A percentile compares a stretch with the other conserved stretches of the same genome.
Conservation (phyloP, 2,329 filamentous ascomycete species). For the Fusarium nisikadoi region DNA sequence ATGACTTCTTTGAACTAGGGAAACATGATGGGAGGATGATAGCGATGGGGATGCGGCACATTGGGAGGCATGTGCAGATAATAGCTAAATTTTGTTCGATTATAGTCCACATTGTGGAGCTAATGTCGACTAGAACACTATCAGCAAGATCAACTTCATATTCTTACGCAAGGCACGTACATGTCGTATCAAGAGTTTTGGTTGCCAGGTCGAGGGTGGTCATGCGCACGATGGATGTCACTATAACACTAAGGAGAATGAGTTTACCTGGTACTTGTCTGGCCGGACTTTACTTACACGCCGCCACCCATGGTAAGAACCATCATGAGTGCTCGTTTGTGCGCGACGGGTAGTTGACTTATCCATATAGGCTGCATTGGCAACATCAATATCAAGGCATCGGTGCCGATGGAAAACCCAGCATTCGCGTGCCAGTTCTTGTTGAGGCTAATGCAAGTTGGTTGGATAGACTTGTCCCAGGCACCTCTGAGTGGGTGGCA, state of each 20-base stretch:
- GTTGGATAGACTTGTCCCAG: constrained; percentile 56
- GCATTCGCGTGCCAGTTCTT: constrained; percentile 62
- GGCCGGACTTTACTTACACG: constrained; percentile 49
- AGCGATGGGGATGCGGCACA: constrained; percentile 53
- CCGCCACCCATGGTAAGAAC: constrained; percentile 57
- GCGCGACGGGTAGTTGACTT: constrained; percentile 54
- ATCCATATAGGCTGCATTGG: constrained; percentile 59
- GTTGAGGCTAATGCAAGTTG: constrained; percentile 58
- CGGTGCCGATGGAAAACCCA: constrained; percentile 58
- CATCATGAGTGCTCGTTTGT: constrained; percentile 55
- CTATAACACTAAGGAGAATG: constrained; percentile 46
- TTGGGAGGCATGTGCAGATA: constrained; percentile 53
- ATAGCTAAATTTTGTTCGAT: constrained; percentile 54
- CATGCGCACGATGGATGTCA: constrained; percentile 56
- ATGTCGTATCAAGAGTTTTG: constrained; percentile 51
- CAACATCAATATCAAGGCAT: constrained; percentile 58
- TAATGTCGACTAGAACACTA: constrained; percentile 46
- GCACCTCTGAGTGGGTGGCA: constrained; percentile 59
- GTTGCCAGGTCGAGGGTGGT: constrained; percentile 54
- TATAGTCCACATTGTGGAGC: constrained; percentile 53
- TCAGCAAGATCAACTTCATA: background rate
- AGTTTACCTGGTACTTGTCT: background rate
- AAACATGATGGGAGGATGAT: constrained; percentile 52
- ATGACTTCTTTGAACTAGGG: constrained; percentile 20
- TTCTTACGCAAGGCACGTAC: constrained; percentile 33